phyloP scores from a whole-genome alignment of 2,329 filamentous ascomycete species.

The Pseudogymnoascus sp. region DNA sequence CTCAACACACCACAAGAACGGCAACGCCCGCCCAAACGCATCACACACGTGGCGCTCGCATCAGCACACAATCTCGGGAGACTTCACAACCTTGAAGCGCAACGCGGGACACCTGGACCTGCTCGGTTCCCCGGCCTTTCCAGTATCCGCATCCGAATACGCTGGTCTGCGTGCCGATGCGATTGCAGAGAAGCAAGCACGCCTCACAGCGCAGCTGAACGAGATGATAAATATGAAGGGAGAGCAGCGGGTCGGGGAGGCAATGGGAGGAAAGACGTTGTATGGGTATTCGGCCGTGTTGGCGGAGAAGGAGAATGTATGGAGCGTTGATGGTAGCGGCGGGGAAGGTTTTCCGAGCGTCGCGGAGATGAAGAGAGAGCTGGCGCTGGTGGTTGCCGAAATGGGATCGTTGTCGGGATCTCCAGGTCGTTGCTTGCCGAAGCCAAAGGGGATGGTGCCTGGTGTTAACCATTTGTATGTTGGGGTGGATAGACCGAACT shows the following conservation, averaged over 20 bases:
- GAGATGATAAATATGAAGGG: not conserved
- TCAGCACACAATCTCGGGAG: not conserved
- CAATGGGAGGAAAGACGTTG: not conserved
- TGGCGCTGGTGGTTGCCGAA: not conserved
- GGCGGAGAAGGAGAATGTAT: not conserved
- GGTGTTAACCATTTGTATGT: not conserved
- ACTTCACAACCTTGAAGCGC: not conserved
- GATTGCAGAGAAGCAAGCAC: not conserved
- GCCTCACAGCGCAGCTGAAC: not conserved
- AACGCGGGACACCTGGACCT: not conserved
- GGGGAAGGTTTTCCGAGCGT: not conserved
- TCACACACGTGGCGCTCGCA: conserved; percentile 4
- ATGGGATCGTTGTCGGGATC: not conserved
- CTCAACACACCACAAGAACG: not conserved
- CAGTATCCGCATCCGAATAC: not conserved
- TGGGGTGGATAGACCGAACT: not conserved
- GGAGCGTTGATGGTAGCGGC: not conserved
- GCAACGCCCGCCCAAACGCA: not conserved
- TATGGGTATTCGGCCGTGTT: not conserved
- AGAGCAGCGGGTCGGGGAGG: not conserved
- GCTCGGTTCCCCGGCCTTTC: not conserved
- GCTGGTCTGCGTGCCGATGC: not conserved
- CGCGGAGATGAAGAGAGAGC: not conserved
- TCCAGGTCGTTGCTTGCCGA: not conserved
- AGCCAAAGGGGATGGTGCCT: not conserved